phyloP scores from a whole-genome alignment of 129 eudicot genomes.

The Smallanthus sonchifolius region DNA sequence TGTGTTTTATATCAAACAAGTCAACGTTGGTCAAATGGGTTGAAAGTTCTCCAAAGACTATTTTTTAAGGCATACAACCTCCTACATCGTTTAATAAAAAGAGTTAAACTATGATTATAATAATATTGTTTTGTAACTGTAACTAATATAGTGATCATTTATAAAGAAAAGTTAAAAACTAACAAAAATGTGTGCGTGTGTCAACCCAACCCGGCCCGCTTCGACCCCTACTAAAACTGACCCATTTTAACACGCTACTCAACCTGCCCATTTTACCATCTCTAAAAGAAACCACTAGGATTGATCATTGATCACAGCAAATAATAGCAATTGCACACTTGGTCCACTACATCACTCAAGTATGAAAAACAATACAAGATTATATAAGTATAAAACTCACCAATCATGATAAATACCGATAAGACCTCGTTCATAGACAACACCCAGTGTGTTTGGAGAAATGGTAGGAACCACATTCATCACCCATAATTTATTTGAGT shows the following conservation, averaged over 20 bases:
- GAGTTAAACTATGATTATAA: background rate
- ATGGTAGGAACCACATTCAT: constrained; percentile 94
- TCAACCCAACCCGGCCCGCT: background rate
- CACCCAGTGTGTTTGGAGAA: constrained; percentile 75
- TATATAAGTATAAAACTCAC: constrained; percentile 37
- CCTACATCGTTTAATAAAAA: background rate
- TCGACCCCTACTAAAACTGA: background rate
- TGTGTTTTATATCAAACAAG: background rate
- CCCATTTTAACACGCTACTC: too few species aligned
- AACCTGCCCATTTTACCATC: too few species aligned
- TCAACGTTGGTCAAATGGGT: background rate
- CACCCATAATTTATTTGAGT: constrained; percentile 79
- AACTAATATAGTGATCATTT: background rate
- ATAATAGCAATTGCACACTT: too few species aligned
- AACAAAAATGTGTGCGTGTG: background rate
- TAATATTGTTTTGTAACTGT: background rate
- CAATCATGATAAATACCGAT: constrained; percentile 96
- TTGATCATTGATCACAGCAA: too few species aligned
- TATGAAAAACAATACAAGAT: too few species aligned
- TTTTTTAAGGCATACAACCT: background rate
- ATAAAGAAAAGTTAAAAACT: background rate
- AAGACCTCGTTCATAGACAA: constrained; percentile 80
- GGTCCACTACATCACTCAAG: too few species aligned
- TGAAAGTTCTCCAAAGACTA: background rate
- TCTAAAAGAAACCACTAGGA: too few species aligned